A percentile compares a stretch with the other conserved stretches of the same genome.
phyloP scores from a whole-genome alignment of 2,329 filamentous ascomycete genomes.

The Beauveria rudraprayagi region DNA sequence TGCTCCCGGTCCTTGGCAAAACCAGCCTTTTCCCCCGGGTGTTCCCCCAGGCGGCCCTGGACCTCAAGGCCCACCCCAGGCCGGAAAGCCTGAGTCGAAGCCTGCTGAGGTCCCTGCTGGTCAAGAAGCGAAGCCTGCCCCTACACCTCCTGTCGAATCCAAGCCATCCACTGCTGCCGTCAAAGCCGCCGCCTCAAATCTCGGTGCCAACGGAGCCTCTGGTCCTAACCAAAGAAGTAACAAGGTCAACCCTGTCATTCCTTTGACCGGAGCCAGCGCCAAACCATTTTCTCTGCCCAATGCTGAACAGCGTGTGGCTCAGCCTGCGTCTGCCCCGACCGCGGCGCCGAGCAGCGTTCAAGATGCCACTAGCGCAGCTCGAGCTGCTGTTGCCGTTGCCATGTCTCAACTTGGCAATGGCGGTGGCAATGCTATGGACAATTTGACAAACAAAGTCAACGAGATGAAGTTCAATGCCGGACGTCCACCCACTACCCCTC shows the following conservation, averaged over 20 bases:
- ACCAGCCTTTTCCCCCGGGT: constrained; percentile 51
- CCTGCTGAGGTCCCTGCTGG: constrained; percentile 24
- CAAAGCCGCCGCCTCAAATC: constrained; percentile 32
- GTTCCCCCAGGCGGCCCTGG: constrained; percentile 50
- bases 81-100: constrained; percentile 33
- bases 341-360: constrained; percentile 37
- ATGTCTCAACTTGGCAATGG: constrained; percentile 59
- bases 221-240: constrained; percentile 22
- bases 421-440: constrained; percentile 52
- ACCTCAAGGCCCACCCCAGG: constrained; percentile 27
- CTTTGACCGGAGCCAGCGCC: constrained; percentile 42
- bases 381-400: constrained; percentile 69
- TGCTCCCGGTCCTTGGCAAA: constrained; percentile 45
- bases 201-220: constrained; percentile 31
- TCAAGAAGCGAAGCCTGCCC: constrained; percentile 50
- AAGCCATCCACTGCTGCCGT: constrained; percentile 48
- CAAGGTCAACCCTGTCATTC: constrained; percentile 58
- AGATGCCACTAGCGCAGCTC: constrained; percentile 66
- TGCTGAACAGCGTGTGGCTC: constrained; percentile 19
- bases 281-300: constrained; percentile 31
- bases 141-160: constrained; percentile 58
- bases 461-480: constrained; percentile 64
- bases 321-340: constrained; percentile 25
- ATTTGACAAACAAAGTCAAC: constrained; percentile 65
- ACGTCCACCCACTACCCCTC: constrained; percentile 39